These are phyloP conservation scores for Ziziphus jujuba DNA, from an alignment of 306 rosid genomes.

Conservation along the genomic window DNA sequence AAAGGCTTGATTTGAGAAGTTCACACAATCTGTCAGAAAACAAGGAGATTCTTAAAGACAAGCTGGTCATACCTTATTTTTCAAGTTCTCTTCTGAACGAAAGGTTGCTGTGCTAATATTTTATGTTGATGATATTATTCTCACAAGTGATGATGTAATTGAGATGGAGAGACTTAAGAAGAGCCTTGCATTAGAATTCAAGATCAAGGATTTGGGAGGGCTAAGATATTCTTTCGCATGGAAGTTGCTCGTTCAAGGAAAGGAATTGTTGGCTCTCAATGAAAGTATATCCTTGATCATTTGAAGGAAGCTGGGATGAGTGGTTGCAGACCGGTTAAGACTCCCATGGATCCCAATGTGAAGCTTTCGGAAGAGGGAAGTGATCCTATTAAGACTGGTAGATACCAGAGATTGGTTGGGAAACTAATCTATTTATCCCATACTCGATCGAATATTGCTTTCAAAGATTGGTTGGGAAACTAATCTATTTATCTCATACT, in stretches of 20 bases:
- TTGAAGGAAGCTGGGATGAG: background rate
- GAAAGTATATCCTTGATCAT: too few relatives aligned
- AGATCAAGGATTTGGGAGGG: background rate
- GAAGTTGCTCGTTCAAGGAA: background rate
- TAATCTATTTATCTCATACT: background rate
- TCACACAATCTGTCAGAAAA: background rate
- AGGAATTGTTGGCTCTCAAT: background rate
- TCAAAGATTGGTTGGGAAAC: background rate
- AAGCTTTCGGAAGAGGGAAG: background rate
- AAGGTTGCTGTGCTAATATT: background rate
- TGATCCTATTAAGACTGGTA: background rate
- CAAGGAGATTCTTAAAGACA: background rate
- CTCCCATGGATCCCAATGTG: too few relatives aligned
- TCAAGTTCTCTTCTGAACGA: background rate
- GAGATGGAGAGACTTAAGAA: background rate
- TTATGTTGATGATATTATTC: background rate
- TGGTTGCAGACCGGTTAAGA: background rate
- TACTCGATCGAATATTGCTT: too few relatives aligned
- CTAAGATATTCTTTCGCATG: background rate
- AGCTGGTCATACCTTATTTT: background rate
- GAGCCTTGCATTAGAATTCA: background rate
- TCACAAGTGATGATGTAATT: too few relatives aligned
- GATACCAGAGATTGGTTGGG: background rate
- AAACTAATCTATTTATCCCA: too few relatives aligned
- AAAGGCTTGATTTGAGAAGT: background rate